These are phyloP conservation scores for Umbellularia californica DNA, from an alignment of 164 flowering plant species.

Conservation along the genomic window DNA sequence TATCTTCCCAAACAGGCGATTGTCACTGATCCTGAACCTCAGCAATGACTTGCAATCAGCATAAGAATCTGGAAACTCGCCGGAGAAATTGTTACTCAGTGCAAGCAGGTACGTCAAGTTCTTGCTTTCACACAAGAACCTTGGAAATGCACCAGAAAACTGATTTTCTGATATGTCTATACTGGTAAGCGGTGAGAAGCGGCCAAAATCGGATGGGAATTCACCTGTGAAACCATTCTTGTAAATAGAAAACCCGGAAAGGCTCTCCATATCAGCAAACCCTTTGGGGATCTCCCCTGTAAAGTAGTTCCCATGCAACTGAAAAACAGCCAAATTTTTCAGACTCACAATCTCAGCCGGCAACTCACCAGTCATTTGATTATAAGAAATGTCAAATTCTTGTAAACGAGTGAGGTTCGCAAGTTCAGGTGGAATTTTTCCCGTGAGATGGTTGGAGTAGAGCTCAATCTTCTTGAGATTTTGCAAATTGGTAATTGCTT, in stretches of 20 bases:
- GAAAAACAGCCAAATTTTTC: conserved; percentile 61
- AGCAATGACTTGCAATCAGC: conserved; percentile 61
- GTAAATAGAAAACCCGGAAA: conserved; percentile 57
- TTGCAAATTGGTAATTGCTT: conserved; percentile 41
- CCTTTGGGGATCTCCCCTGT: conserved; percentile 71
- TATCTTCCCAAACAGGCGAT: conserved; percentile 56
- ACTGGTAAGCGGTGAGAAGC: conserved; percentile 55
- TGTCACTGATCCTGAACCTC: conserved; percentile 66
- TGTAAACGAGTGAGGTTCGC: conserved; percentile 49
- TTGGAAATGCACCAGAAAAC: conserved; percentile 74
- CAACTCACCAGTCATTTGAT: conserved; percentile 56
- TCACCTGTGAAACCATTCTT: conserved; percentile 65
- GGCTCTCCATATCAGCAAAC: conserved; percentile 59
- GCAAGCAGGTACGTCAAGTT: conserved; percentile 56
- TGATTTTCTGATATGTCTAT: conserved; percentile 87
- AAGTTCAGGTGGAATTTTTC: conserved; percentile 67
- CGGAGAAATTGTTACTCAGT: conserved; percentile 61
- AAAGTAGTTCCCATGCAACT: conserved; percentile 52
- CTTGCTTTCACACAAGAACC: conserved; percentile 53
- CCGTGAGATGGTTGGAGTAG: conserved; percentile 54
- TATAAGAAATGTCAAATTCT: conserved; percentile 76
- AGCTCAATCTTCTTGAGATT: conserved; percentile 72
- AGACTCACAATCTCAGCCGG: conserved; percentile 56
- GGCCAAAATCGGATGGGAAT: conserved; percentile 68
- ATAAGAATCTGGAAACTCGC: conserved; percentile 59